Conservation (phyloP, 2,329 filamentous ascomycete genomes). For the Amauroascus verrucosus region DNA sequence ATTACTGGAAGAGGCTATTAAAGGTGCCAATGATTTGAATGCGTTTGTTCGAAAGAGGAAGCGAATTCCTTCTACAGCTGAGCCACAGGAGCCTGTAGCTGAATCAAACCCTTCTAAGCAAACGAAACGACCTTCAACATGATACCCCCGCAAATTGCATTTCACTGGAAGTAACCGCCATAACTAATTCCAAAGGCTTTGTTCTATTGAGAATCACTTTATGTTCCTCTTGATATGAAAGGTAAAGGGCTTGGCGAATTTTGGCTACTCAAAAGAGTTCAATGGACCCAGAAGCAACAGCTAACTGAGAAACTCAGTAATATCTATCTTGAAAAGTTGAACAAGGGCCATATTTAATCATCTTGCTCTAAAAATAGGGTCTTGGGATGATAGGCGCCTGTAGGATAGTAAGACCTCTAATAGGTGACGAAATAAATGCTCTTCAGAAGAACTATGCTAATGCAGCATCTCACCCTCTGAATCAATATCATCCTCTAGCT, state of each 20-base stretch:
- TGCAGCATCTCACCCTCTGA: background rate
- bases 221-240: no score
- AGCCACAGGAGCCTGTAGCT: background rate
- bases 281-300: no score
- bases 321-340: background rate
- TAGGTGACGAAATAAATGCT: background rate
- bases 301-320: no score
- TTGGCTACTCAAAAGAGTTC: no score
- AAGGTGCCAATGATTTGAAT: constrained; percentile 49
- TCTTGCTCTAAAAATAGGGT: background rate
- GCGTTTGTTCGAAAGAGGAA: constrained; percentile 49
- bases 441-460: background rate
- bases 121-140: background rate
- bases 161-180: background rate
- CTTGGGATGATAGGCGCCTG: background rate
- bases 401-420: background rate
- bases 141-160: background rate
- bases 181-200: background rate
- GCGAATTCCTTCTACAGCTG: constrained; percentile 3
- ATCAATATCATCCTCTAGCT: background rate
- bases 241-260: no score
- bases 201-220: no score
- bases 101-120: background rate
- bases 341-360: background rate
- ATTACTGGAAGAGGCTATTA: constrained; percentile 41